These are phyloP conservation scores for Neckera pumila DNA, from an alignment of 225 moss, liverwort and hornwort genomes.

Conservation along the genomic window DNA sequence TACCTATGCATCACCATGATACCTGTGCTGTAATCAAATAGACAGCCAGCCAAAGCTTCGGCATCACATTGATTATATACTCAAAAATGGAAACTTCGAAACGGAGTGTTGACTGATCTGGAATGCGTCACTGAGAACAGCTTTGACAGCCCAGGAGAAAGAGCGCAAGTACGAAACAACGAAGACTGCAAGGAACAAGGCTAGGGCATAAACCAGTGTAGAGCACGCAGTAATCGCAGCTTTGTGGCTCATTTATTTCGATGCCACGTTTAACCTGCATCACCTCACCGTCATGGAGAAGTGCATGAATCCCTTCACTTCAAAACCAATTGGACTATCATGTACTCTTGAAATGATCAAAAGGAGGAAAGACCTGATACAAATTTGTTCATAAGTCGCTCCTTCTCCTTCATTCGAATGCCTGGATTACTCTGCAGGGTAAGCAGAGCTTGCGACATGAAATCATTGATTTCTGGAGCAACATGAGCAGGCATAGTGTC, in stretches of 20 bases:
- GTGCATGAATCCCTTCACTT: not conserved
- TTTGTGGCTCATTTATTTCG: not conserved
- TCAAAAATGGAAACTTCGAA: not conserved
- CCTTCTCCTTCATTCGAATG: constrained; percentile 69
- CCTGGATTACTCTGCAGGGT: constrained; percentile 88
- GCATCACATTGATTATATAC: not conserved
- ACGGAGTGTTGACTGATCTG: not conserved
- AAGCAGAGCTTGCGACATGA: constrained; percentile 67
- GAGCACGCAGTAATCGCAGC: not conserved
- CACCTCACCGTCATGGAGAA: not conserved
- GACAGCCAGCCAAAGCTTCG: not conserved
- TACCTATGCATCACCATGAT: not conserved
- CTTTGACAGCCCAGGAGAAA: not conserved
- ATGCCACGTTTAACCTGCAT: not conserved
- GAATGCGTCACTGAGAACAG: not conserved
- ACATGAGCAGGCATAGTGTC: constrained; percentile 53
- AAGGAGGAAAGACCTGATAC: constrained; percentile 73
- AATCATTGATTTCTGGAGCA: constrained; percentile 77
- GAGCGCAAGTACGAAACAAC: not conserved
- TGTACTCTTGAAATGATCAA: not conserved
- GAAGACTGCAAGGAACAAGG: not conserved
- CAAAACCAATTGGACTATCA: not conserved
- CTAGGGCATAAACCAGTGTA: not conserved
- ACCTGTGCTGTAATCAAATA: too few relatives aligned
- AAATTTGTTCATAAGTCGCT: constrained; percentile 73